phyloP scores from a whole-genome alignment of 768 basidiomycete species.

The Boletus bicolor region DNA sequence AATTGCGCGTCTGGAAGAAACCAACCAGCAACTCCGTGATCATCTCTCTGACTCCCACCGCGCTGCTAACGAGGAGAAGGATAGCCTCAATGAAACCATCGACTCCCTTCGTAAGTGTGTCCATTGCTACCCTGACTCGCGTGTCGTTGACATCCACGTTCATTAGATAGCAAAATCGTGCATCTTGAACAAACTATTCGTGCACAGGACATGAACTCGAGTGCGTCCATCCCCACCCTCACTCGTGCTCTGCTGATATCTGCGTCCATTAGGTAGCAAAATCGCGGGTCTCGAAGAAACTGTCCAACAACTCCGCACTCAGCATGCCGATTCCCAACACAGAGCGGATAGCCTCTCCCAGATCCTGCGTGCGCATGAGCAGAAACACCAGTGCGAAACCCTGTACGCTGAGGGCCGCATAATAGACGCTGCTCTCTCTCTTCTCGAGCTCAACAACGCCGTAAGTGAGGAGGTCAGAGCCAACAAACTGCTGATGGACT shows the following conservation, averaged over 20 bases:
- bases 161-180: background rate
- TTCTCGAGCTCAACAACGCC: background rate
- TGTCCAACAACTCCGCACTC: background rate
- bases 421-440: background rate
- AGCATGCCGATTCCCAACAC: background rate
- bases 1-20: background rate
- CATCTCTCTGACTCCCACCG: background rate
- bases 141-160: background rate
- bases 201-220: no score
- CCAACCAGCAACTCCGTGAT: background rate
- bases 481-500: background rate
- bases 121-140: background rate
- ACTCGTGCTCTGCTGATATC: background rate
- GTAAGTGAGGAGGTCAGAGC: background rate
- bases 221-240: no score
- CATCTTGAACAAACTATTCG: background rate
- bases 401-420: background rate
- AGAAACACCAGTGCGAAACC: slow-evolving; percentile 4
- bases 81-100: background rate
- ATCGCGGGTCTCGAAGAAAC: background rate
- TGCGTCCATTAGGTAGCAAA: background rate
- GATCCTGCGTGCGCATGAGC: background rate
- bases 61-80: background rate
- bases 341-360: background rate
- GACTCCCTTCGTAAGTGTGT: background rate